A percentile compares a stretch with the other conserved stretches of the same genome.
phyloP scores from a whole-genome alignment of 345 rosid genomes.

The Ailanthus altissimus region DNA sequence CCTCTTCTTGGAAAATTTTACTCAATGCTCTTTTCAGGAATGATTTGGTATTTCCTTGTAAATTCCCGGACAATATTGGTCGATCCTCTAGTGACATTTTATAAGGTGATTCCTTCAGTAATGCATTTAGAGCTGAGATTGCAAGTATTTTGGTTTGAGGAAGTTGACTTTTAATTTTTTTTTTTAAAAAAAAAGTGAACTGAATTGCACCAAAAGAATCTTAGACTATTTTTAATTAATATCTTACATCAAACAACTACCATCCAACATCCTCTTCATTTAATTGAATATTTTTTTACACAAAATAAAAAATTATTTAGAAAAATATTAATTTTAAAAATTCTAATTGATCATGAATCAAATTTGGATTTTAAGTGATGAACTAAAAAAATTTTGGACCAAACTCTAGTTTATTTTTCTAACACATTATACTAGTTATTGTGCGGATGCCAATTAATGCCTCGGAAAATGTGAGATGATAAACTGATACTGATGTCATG shows the following conservation, averaged over 20 bases:
- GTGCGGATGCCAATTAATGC: not conserved
- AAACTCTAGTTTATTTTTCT: too few relatives aligned
- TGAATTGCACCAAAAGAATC: conserved; percentile 36
- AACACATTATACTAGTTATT: not conserved
- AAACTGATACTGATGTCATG: not conserved
- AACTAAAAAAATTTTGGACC: too few relatives aligned
- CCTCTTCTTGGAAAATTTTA: conserved; percentile 83
- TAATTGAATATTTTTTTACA: too few relatives aligned
- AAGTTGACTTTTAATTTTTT: conserved; percentile 93
- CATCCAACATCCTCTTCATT: too few relatives aligned
- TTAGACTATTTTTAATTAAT: too few relatives aligned
- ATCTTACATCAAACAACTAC: too few relatives aligned
- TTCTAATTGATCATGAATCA: too few relatives aligned
- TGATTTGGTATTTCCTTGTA: conserved; percentile 50
- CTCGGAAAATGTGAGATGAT: too few relatives aligned
- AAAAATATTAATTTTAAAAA: too few relatives aligned
- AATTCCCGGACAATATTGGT: conserved; percentile 29
- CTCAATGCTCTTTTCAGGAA: conserved; percentile 78
- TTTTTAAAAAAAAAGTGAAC: conserved; percentile 98
- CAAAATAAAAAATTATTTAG: too few relatives aligned
- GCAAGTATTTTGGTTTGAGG: conserved; percentile 99
- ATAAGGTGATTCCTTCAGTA: conserved; percentile 92
- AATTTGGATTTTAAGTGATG: too few relatives aligned
- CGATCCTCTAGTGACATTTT: conserved; percentile 59
- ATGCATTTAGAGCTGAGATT: conserved; percentile 88